A percentile compares a stretch with the other conserved stretches of the same genome.
These are phyloP conservation scores for Fonsecaea pugnacius DNA, from an alignment of 2,329 filamentous ascomycete genomes.

Conservation along the genomic window DNA sequence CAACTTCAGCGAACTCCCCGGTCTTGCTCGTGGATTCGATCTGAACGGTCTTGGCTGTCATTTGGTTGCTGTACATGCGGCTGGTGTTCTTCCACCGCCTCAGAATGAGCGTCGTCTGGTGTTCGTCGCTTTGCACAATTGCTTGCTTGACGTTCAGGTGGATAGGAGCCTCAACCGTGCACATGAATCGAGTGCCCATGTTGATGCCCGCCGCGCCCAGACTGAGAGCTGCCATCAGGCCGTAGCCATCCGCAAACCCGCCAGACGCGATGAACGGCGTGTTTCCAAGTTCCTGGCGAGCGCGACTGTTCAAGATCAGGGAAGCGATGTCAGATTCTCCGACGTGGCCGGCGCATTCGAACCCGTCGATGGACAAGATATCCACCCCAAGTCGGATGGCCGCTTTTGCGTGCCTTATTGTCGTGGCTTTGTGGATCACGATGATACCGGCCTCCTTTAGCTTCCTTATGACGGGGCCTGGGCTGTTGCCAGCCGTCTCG, in stretches of 20 bases:
- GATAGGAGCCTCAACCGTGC: constrained; percentile 88
- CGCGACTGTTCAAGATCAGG: constrained; percentile 73
- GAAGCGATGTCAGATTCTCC: constrained; percentile 60
- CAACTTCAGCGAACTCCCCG: constrained; percentile 88
- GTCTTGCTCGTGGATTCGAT: constrained; percentile 80
- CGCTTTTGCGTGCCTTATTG: constrained; percentile 87
- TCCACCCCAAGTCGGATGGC: constrained; percentile 94
- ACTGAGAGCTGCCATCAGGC: constrained; percentile 84
- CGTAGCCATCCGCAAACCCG: constrained; percentile 92
- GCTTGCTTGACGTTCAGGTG: constrained; percentile 91
- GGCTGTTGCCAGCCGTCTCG: constrained; percentile 88
- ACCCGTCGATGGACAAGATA: constrained; percentile 95
- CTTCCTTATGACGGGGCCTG: constrained; percentile 85
- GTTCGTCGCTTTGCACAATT: constrained; percentile 86
- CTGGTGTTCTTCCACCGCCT: constrained; percentile 92
- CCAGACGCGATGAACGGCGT: constrained; percentile 90
- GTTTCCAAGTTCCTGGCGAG: constrained; percentile 78
- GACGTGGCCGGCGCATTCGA: constrained; percentile 83
- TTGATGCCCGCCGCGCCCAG: constrained; percentile 94
- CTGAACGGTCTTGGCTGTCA: constrained; percentile 76
- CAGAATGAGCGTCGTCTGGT: constrained; percentile 85
- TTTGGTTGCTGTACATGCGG: constrained; percentile 86
- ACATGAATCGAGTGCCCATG: constrained; percentile 99
- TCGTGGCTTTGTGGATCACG: constrained; percentile 96
- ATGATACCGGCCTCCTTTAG: constrained; percentile 79